Conservation (phyloP, 2,329 filamentous ascomycete genomes). For the Aspergillus hortae region DNA sequence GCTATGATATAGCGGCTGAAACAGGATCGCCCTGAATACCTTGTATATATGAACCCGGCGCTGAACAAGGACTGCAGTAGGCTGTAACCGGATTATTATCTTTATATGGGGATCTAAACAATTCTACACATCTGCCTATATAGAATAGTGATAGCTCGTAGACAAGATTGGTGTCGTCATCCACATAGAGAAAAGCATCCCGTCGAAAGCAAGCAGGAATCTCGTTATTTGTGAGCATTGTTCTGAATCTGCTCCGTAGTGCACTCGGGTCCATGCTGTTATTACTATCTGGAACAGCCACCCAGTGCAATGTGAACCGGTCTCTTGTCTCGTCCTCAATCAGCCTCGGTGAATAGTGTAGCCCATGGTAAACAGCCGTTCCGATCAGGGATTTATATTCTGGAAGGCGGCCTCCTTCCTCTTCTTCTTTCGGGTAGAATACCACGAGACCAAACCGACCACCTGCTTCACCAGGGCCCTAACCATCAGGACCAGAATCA, state of each 20-base stretch:
- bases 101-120: too few species aligned
- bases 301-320: slow-evolving; percentile 10
- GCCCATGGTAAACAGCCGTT: slow-evolving; percentile 9
- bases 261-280: slow-evolving; percentile 2
- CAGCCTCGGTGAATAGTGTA: slow-evolving; percentile 4
- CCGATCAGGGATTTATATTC: slow-evolving; percentile 7
- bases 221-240: slow-evolving; percentile 4
- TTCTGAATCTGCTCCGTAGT: slow-evolving; percentile 4
- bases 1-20: too few species aligned
- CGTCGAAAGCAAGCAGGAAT: slow-evolving; percentile 6
- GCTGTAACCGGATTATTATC: too few species aligned
- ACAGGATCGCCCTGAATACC: too few species aligned
- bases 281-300: slow-evolving; percentile 3
- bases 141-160: too few species aligned
- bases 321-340: slow-evolving; percentile 8
- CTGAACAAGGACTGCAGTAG: too few species aligned
- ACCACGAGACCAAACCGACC: slow-evolving; percentile 10
- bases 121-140: too few species aligned
- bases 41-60: too few species aligned
- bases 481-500: too few species aligned
- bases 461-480: background rate
- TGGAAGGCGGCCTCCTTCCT: slow-evolving; percentile 2
- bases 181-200: slow-evolving; percentile 9
- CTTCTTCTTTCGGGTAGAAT: slow-evolving; percentile 5
- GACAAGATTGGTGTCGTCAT: slow-evolving; percentile 1